These are phyloP conservation scores for Colletotrichum lentis DNA, from an alignment of 2,329 filamentous ascomycete genomes.

Conservation along the genomic window DNA sequence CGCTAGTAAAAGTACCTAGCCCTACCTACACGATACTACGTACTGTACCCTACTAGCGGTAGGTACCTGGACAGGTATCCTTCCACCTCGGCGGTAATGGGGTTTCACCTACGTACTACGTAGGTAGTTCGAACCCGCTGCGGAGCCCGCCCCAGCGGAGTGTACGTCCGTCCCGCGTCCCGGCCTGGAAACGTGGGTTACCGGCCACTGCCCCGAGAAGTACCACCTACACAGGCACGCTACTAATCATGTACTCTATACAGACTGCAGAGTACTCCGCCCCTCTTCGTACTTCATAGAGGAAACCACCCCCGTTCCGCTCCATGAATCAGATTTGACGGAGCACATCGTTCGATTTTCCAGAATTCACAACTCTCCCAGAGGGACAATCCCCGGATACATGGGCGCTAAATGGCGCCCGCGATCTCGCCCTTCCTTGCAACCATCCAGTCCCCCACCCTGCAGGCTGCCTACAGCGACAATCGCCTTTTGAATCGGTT, in stretches of 20 bases:
- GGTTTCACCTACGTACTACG: conserved; percentile 16
- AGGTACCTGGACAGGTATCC: too few relatives aligned
- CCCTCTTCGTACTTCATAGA: too few relatives aligned
- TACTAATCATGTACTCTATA: neutral
- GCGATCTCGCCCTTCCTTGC: conserved; percentile 13
- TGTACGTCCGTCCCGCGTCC: conserved; percentile 20
- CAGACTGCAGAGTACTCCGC: neutral
- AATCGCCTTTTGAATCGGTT: neutral
- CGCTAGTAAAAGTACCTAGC: conserved; percentile 17
- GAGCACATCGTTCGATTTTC: conserved; percentile 27
- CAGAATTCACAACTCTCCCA: conserved; percentile 24
- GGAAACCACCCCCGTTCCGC: neutral
- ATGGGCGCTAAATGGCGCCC: conserved; percentile 14
- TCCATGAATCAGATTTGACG: conserved; percentile 4
- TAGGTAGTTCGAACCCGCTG: conserved; percentile 10
- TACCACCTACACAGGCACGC: neutral
- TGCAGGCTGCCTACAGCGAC: conserved; percentile 8
- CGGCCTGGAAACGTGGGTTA: conserved; percentile 5
- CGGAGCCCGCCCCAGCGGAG: conserved; percentile 13
- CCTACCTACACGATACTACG: too few relatives aligned
- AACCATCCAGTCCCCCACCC: neutral
- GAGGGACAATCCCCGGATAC: neutral
- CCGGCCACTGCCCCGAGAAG: neutral
- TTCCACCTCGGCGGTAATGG: neutral
- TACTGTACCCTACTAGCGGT: too few relatives aligned